Percentiles rank a stretch among this genome's conserved stretches.
Evolutionary conservation across 2,329 filamentous ascomycete species (phyloP).

Genomic region (Neofusicoccum laricinum): DNA sequence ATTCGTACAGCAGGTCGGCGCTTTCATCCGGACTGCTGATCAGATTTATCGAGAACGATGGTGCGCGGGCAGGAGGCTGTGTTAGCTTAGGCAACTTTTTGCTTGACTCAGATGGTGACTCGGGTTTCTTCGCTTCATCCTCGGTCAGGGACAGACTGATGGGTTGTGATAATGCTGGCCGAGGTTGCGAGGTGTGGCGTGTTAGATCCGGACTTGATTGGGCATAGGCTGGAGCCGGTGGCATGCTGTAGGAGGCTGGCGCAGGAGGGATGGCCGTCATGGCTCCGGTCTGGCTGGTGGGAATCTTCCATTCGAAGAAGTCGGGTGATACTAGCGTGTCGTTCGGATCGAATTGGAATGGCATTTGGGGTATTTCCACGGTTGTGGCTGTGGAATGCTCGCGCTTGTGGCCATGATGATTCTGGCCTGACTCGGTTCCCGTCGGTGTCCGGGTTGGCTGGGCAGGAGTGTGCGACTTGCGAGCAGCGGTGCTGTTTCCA

Average conservation of each 20-base stretch:
- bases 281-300: conserved; percentile 33
- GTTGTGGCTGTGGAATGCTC: conserved; percentile 24
- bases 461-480: conserved; percentile 52
- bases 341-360: conserved; percentile 40
- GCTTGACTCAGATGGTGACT: conserved; percentile 31
- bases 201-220: conserved; percentile 53
- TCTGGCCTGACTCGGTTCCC: conserved; percentile 27
- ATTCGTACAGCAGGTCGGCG: conserved; percentile 85
- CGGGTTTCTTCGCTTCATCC: conserved; percentile 48
- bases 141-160: conserved; percentile 57
- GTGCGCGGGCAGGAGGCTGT: conserved; percentile 36
- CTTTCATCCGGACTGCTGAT: conserved; percentile 68
- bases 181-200: conserved; percentile 11
- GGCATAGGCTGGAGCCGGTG: conserved; percentile 42
- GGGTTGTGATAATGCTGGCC: conserved; percentile 33
- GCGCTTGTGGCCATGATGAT: conserved; percentile 27
- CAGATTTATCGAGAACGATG: conserved; percentile 46
- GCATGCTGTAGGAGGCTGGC: conserved; percentile 33
- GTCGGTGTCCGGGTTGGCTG: conserved; percentile 37
- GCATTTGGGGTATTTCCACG: conserved; percentile 36
- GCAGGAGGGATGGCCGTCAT: conserved; percentile 44
- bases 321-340: conserved; percentile 42
- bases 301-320: conserved; percentile 45
- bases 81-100: conserved; percentile 31
- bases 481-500: conserved; percentile 73